A percentile compares a stretch with the other conserved stretches of the same genome.
These are phyloP conservation scores for Raphanus hybrid DNA, from an alignment of 441 rosid species.

Conservation along the genomic window DNA sequence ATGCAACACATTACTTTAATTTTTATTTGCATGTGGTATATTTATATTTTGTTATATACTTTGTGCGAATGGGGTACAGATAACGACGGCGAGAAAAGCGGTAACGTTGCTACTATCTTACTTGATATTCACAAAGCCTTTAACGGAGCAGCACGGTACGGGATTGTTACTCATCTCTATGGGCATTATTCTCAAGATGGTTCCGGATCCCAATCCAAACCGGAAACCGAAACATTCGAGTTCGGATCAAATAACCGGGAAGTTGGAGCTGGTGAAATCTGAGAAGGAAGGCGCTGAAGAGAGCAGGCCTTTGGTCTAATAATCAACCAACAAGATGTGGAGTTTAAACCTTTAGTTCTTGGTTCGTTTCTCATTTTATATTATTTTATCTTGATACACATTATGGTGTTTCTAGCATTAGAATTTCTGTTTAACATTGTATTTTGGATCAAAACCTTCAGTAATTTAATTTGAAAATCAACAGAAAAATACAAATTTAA, in stretches of 20 bases:
- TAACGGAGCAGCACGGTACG: conserved; percentile 75
- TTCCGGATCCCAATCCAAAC: conserved; percentile 58
- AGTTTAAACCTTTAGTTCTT: conserved; percentile 8
- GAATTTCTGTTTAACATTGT: neutral
- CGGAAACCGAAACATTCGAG: conserved; percentile 20
- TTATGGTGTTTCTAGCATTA: conserved; percentile 13
- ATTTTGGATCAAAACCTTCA: conserved; percentile 4
- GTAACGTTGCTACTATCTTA: conserved; percentile 75
- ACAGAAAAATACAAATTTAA: neutral
- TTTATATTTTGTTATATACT: neutral
- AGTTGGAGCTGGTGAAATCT: conserved; percentile 27
- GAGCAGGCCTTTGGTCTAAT: conserved; percentile 55
- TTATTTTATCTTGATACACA: neutral
- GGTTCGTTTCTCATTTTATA: neutral
- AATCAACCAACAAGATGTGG: neutral
- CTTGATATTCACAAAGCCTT: conserved; percentile 85
- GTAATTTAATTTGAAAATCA: conserved; percentile 15
- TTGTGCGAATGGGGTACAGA: conserved; percentile 45
- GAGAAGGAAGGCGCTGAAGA: conserved; percentile 54
- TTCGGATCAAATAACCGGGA: conserved; percentile 40
- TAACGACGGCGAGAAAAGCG: conserved; percentile 87
- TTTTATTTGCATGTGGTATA: neutral
- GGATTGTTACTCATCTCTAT: conserved; percentile 76
- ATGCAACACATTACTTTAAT: neutral
- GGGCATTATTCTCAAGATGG: conserved; percentile 79